Percentiles rank a stretch among this genome's conserved stretches.
phyloP scores from a whole-genome alignment of 192 early-diverging fungal genomes.

The Coemansia sp. region DNA sequence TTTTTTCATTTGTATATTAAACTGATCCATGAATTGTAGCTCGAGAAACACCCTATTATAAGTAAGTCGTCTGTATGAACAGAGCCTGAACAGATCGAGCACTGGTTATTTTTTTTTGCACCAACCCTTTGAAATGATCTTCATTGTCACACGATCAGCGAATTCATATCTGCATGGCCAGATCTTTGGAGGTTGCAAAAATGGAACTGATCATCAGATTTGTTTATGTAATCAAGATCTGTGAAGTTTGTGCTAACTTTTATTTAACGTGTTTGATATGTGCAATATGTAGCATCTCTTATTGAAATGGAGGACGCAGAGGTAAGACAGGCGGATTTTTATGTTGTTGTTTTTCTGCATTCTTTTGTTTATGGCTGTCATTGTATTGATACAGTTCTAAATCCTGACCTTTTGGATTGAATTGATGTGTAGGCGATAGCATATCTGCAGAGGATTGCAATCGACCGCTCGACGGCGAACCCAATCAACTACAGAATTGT shows the following conservation, averaged over 20 bases:
- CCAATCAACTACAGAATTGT: constrained; percentile 58
- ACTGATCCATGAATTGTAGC: constrained; percentile 17
- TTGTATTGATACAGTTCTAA: not conserved
- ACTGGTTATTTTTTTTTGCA: not conserved
- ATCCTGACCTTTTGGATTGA: not conserved
- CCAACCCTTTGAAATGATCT: not conserved
- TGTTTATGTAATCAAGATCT: not conserved
- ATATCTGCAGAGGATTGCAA: constrained; percentile 78
- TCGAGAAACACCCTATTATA: constrained; percentile 55
- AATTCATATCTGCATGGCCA: constrained; percentile 1
- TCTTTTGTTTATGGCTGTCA: not conserved
- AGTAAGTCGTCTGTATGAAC: constrained; percentile 23
- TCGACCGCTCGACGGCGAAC: constrained; percentile 48
- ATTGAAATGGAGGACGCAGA: constrained; percentile 54
- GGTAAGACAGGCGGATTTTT: constrained; percentile 18
- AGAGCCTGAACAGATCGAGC: not conserved
- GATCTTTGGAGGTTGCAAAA: no score
- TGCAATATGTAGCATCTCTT: constrained; percentile 43
- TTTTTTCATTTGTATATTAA: not conserved
- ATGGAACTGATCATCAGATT: constrained; percentile 17
- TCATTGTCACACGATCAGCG: no score
- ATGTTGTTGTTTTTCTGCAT: not conserved
- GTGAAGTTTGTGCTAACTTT: no score
- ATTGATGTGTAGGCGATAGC: constrained; percentile 63
- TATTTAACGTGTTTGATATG: constrained; percentile 8